Evolutionary conservation across 768 basidiomycete genomes (phyloP).

Genomic region (Podaxis sp.): DNA sequence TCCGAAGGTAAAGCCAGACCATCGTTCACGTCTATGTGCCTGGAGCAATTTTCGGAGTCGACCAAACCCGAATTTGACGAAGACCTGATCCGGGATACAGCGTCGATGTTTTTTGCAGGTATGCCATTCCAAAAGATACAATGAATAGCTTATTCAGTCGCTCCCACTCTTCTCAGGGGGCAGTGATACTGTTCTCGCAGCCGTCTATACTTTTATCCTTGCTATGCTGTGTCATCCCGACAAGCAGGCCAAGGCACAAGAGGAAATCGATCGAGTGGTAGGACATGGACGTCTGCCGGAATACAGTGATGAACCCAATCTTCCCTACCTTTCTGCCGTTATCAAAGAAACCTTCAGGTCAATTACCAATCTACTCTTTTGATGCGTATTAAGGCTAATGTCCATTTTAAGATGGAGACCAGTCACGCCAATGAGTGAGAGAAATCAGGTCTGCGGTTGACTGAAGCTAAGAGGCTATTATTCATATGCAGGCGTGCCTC

Average conservation of each 20-base stretch:
- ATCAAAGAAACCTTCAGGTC: conserved; percentile 22
- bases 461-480: not conserved
- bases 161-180: not conserved
- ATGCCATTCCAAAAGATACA: not conserved
- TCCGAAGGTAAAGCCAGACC: conserved; percentile 15
- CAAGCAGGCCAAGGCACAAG: conserved; percentile 12
- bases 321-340: conserved; percentile 22
- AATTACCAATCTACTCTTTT: not conserved
- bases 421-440: conserved; percentile 5
- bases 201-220: conserved; percentile 37
- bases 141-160: not conserved
- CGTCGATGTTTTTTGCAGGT: conserved; percentile 19
- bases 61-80: conserved; percentile 11
- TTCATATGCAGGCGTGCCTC: conserved; percentile 28
- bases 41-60: conserved; percentile 14
- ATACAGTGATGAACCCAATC: conserved; percentile 19
- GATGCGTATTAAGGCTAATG: not conserved
- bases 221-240: conserved; percentile 17
- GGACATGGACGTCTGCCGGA: conserved; percentile 13
- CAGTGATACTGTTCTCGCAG: conserved; percentile 24
- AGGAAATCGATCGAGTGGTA: conserved; percentile 15
- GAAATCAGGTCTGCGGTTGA: not conserved
- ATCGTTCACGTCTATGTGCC: conserved; percentile 18
- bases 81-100: conserved; percentile 18
- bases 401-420: conserved; percentile 10